A percentile compares a stretch with the other conserved stretches of the same genome.
Conservation (phyloP, 768 basidiomycete genomes). For the Agaricus bisporus region DNA sequence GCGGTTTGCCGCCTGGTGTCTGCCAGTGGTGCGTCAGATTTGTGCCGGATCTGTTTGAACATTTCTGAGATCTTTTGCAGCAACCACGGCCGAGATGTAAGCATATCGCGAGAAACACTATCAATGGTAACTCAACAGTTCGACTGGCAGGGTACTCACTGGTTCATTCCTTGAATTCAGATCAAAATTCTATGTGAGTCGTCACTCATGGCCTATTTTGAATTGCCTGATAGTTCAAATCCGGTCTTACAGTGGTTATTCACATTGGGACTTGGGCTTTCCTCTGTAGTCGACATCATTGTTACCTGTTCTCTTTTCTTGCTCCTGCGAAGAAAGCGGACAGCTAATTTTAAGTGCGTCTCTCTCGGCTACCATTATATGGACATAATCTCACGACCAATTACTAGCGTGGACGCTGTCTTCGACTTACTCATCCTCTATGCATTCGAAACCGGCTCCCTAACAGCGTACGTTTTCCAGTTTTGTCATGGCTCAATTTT, state of each 20-base stretch:
- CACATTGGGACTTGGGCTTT: constrained; percentile 45
- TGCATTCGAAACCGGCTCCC: constrained; percentile 45
- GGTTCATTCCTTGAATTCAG: constrained; percentile 10
- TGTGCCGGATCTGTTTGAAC: neutral
- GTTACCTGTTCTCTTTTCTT: constrained; percentile 39
- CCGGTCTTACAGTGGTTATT: constrained; percentile 41
- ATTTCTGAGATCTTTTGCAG: constrained; percentile 8
- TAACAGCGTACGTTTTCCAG: constrained; percentile 34
- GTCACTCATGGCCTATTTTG: neutral
- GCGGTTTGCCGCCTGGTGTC: constrained; percentile 12
- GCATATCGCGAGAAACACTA: neutral
- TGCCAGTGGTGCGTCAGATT: constrained; percentile 21
- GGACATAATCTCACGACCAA: neutral
- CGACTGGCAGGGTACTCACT: too few relatives aligned
- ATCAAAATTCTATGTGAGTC: constrained; percentile 14
- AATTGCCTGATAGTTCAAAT: neutral
- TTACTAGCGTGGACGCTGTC: constrained; percentile 34
- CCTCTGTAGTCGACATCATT: constrained; percentile 41
- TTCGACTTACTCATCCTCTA: constrained; percentile 43
- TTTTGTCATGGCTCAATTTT: neutral
- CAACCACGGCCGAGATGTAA: constrained; percentile 25
- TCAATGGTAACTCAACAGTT: too few relatives aligned
- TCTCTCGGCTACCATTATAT: neutral
- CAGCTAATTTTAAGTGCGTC: constrained; percentile 30
- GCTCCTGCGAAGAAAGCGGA: constrained; percentile 33